Percentiles rank a stretch among this genome's conserved stretches.
These are phyloP conservation scores for Saccharomycopsis guyanensis DNA, from an alignment of 805 yeast species.

Conservation along the genomic window DNA sequence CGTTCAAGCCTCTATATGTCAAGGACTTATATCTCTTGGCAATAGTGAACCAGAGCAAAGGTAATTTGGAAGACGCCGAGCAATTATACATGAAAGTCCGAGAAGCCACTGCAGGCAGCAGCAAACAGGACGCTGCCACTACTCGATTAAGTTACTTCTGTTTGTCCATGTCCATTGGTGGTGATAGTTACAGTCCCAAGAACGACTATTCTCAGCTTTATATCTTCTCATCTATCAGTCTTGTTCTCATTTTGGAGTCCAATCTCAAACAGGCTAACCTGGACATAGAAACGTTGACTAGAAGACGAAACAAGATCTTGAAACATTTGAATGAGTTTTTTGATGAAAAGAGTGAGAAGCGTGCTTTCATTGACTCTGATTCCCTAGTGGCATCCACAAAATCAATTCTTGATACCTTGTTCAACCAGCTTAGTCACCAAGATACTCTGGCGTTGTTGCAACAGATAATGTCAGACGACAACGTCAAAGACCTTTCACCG, in stretches of 20 bases:
- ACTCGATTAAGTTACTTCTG: conserved; percentile 6
- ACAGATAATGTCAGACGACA: neutral
- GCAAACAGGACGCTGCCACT: neutral
- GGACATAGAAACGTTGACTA: neutral
- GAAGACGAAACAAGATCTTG: conserved; percentile 8
- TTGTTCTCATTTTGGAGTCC: conserved; percentile 8
- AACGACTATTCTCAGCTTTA: conserved; percentile 12
- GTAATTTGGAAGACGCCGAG: conserved; percentile 9
- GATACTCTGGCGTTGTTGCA: neutral
- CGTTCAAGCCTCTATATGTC: conserved; percentile 11
- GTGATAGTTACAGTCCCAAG: neutral
- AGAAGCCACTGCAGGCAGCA: neutral
- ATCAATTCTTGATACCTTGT: conserved; percentile 7
- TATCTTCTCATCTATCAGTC: conserved; percentile 11
- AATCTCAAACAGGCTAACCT: neutral
- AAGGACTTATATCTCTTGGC: conserved; percentile 15
- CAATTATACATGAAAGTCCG: conserved; percentile 7
- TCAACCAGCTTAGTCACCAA: conserved; percentile 7
- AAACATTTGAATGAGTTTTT: conserved; percentile 2
- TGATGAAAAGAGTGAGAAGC: neutral
- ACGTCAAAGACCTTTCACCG: conserved; percentile 4
- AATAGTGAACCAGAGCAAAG: conserved; percentile 12
- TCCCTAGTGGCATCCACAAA: neutral
- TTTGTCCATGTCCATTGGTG: conserved; percentile 6
- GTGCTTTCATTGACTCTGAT: neutral